Conservation (phyloP, 1,284 basidiomycete species). For the Ganoderma lingzhi region DNA sequence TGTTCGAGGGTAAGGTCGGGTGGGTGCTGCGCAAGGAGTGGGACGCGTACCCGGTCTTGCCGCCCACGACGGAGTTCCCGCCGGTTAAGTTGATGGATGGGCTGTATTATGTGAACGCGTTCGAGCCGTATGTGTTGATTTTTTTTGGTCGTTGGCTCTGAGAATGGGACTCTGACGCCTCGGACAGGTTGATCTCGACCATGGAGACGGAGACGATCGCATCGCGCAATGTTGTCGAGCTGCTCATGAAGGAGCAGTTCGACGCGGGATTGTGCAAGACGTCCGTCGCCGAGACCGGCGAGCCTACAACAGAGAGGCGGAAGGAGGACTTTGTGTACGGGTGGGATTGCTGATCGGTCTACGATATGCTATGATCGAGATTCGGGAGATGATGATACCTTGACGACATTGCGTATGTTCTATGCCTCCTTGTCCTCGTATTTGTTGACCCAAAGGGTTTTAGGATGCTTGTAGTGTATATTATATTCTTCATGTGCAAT, state of each 20-base stretch:
- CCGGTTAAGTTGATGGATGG: slow-evolving; percentile 79
- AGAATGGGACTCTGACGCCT: slow-evolving; percentile 17
- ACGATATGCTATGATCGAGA: not conserved
- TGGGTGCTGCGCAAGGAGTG: slow-evolving; percentile 90
- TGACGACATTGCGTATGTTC: not conserved
- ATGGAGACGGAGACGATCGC: slow-evolving; percentile 95
- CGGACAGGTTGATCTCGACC: slow-evolving; percentile 73
- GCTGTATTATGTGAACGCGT: slow-evolving; percentile 90
- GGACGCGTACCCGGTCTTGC: slow-evolving; percentile 80
- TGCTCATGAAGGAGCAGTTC: slow-evolving; percentile 76
- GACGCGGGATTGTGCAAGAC: slow-evolving; percentile 65
- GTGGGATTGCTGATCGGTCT: slow-evolving; percentile 63
- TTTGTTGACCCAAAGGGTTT: not conserved
- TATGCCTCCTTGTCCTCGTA: not conserved
- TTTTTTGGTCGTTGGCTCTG: slow-evolving; percentile 1
- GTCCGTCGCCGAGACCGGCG: slow-evolving; percentile 12
- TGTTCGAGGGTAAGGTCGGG: slow-evolving; percentile 74
- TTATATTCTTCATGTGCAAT: slow-evolving; percentile 1
- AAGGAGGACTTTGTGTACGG: slow-evolving; percentile 63
- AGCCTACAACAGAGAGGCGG: slow-evolving; percentile 4
- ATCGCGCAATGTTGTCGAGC: slow-evolving; percentile 84
- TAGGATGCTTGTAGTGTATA: slow-evolving; percentile 6
- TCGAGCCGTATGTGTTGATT: slow-evolving; percentile 64
- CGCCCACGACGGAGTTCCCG: slow-evolving; percentile 75
- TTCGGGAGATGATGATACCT: not conserved